Evolutionary conservation across 306 rosid species (phyloP).

Genomic region (Cucumis hystrix): DNA sequence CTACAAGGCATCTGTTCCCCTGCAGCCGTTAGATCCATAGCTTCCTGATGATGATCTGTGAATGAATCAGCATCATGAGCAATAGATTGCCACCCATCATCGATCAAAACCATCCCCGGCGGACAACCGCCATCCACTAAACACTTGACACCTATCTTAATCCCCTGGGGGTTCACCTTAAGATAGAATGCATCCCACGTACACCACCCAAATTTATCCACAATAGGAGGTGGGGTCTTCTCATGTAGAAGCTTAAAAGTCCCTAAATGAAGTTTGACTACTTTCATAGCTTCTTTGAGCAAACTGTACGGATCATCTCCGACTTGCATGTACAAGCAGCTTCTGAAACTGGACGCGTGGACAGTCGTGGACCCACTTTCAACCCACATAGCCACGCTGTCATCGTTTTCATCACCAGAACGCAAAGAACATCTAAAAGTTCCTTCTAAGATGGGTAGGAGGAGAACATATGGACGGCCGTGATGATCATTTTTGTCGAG

Average conservation of each 20-base stretch:
- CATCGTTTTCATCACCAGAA: constrained; percentile 10
- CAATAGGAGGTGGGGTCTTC: constrained; percentile 34
- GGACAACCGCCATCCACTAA: constrained; percentile 56
- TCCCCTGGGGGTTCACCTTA: constrained; percentile 41
- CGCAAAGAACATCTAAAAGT: constrained; percentile 43
- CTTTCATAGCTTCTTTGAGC: constrained; percentile 31
- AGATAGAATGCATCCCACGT: constrained; percentile 82
- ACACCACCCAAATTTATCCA: constrained; percentile 72
- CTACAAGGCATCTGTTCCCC: constrained; percentile 57
- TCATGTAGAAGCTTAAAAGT: constrained; percentile 49
- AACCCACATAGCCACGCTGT: constrained; percentile 30
- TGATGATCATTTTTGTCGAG: constrained; percentile 20
- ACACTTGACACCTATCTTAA: constrained; percentile 34
- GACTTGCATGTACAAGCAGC: constrained; percentile 37
- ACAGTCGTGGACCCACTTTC: constrained; percentile 62
- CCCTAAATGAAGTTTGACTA: constrained; percentile 31
- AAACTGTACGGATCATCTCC: constrained; percentile 38
- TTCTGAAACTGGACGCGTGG: constrained; percentile 20
- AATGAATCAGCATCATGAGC: constrained; percentile 29
- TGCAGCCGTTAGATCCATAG: constrained; percentile 20
- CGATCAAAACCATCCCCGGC: constrained; percentile 43
- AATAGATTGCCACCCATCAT: constrained; percentile 69
- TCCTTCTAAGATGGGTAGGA: constrained; percentile 53
- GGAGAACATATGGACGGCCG: constrained; percentile 37
- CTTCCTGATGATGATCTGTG: constrained; percentile 1